Percentiles rank a stretch among this genome's conserved stretches.
These are phyloP conservation scores for Pythium apleroticum DNA, from an alignment of 352 stramenopile species.

Conservation along the genomic window DNA sequence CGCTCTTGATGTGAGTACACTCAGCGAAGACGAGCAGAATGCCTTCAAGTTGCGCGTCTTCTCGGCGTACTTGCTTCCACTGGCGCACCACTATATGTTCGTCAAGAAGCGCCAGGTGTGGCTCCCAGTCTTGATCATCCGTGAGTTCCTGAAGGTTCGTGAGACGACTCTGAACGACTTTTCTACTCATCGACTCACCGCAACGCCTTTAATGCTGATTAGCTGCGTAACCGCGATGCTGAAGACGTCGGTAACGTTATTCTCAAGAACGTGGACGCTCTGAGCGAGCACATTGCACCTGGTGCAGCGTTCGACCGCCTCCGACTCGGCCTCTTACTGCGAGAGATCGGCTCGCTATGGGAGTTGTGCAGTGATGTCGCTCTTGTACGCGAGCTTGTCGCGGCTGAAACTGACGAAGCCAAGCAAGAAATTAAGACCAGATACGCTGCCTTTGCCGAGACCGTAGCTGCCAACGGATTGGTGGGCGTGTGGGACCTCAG, in stretches of 20 bases:
- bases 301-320: conserved; percentile 44
- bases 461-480: conserved; percentile 34
- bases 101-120: conserved; percentile 54
- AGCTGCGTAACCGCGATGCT: conserved; percentile 53
- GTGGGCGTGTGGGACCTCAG: conserved; percentile 60
- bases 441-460: conserved; percentile 41
- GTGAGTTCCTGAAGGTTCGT: conserved; percentile 60
- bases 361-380: conserved; percentile 53
- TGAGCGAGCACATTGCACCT: conserved; percentile 26
- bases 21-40: conserved; percentile 43
- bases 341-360: conserved; percentile 62
- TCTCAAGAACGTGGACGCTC: conserved; percentile 36
- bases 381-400: conserved; percentile 49
- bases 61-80: conserved; percentile 55
- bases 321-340: conserved; percentile 49
- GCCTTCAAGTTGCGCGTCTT: conserved; percentile 54
- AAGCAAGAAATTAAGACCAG: conserved; percentile 25
- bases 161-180: too few relatives aligned
- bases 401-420: conserved; percentile 18
- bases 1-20: conserved; percentile 33
- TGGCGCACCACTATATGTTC: conserved; percentile 45
- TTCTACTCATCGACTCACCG: too few relatives aligned
- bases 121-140: conserved; percentile 50
- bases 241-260: conserved; percentile 65
- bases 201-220: too few relatives aligned